A percentile compares a stretch with the other conserved stretches of the same genome.
Evolutionary conservation across 352 stramenopile genomes (phyloP).

Genomic region (Phytophthora ramorum): DNA sequence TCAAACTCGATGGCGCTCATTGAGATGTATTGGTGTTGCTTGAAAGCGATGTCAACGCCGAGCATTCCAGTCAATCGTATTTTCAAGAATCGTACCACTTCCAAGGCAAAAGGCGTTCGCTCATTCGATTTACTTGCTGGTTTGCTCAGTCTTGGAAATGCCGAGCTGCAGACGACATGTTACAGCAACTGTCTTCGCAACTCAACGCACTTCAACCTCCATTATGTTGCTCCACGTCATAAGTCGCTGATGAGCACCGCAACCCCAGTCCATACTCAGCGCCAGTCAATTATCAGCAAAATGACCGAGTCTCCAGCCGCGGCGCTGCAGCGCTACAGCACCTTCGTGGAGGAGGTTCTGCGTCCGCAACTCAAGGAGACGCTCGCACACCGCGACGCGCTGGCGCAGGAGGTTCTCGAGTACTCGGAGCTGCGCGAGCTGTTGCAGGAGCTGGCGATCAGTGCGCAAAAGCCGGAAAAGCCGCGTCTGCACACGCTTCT

Average conservation of each 20-base stretch:
- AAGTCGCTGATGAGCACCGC: background rate
- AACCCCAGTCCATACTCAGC: constrained; percentile 4
- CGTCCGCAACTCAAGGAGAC: constrained; percentile 72
- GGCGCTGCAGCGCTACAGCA: constrained; percentile 64
- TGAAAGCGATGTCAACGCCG: too few species aligned
- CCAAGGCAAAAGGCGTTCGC: too few species aligned
- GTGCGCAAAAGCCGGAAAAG: constrained; percentile 4
- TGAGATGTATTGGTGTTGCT: too few species aligned
- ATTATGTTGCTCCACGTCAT: background rate
- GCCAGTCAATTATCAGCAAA: constrained; percentile 5
- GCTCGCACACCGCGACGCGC: constrained; percentile 56
- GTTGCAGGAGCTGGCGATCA: constrained; percentile 41
- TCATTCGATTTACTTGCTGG: too few species aligned
- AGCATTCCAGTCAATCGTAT: too few species aligned
- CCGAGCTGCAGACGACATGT: too few species aligned
- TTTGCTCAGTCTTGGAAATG: too few species aligned
- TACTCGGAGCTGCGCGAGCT: constrained; percentile 67
- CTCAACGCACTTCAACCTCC: constrained; percentile 27
- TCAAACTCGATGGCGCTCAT: too few species aligned
- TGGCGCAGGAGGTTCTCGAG: constrained; percentile 63
- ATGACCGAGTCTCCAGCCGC: constrained; percentile 29
- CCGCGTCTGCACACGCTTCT: constrained; percentile 55
- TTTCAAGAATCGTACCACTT: too few species aligned
- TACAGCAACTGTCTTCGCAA: background rate
- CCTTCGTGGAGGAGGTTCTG: constrained; percentile 75